Percentiles rank a stretch among this genome's conserved stretches.
phyloP scores from a whole-genome alignment of 805 yeast species.

The Candida broadrunensis region DNA sequence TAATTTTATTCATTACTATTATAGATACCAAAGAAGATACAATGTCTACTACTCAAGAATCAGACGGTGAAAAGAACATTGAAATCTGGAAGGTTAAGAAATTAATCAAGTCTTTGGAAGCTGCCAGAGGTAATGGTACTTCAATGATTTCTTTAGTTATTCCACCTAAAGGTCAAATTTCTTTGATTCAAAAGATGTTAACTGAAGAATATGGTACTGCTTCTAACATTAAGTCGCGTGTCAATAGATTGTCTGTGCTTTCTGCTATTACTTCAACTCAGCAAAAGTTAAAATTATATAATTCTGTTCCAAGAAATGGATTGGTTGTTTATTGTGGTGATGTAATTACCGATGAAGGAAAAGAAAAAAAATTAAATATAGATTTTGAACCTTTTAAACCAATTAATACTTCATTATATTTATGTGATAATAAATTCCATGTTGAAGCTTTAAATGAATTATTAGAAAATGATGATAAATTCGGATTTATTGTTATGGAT shows the following conservation, averaged over 20 bases:
- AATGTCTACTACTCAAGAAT: too few relatives aligned
- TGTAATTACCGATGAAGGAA: constrained; percentile 94
- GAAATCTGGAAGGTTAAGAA: constrained; percentile 99
- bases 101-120: constrained; percentile 79
- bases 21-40: too few relatives aligned
- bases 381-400: constrained; percentile 99
- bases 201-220: constrained; percentile 99
- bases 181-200: constrained; percentile 83
- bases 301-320: constrained; percentile 89
- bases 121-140: constrained; percentile 98
- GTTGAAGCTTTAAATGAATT: constrained; percentile 95
- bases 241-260: constrained; percentile 89
- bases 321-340: constrained; percentile 98
- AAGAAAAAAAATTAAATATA: constrained; percentile 92
- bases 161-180: constrained; percentile 93
- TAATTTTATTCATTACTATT: too few relatives aligned
- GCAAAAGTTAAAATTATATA: constrained; percentile 89
- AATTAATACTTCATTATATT: constrained; percentile 88
- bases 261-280: constrained; percentile 98
- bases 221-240: constrained; percentile 96
- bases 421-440: constrained; percentile 98
- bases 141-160: constrained; percentile 96
- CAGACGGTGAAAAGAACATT: constrained; percentile 93
- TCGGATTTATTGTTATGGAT: constrained; percentile 98
- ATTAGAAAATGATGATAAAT: constrained; percentile 91